Evolutionary conservation across 1,284 basidiomycete species (phyloP).

Genomic region (Spongispora temasekensis): DNA sequence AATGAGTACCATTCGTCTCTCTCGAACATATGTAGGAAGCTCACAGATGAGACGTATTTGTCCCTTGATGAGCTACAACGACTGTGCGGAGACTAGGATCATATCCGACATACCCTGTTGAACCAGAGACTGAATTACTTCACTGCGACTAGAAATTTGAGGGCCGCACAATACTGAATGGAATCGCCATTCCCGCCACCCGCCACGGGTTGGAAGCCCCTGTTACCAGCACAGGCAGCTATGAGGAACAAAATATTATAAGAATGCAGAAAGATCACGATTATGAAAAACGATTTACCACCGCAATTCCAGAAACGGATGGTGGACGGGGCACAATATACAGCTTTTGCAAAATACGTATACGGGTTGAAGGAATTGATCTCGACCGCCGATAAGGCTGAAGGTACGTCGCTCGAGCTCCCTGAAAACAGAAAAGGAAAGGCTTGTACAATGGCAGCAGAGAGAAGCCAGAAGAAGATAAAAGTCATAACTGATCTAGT

Average conservation of each 20-base stretch:
- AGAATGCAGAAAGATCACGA: background rate
- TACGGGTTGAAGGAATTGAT: conserved; percentile 53
- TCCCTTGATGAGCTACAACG: conserved; percentile 40
- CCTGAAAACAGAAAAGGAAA: conserved; percentile 25
- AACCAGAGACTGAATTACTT: too few species aligned
- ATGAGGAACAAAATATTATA: too few species aligned
- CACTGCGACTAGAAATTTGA: background rate
- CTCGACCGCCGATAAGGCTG: conserved; percentile 41
- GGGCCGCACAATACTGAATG: conserved; percentile 49
- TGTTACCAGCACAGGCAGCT: conserved; percentile 56
- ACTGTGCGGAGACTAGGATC: conserved; percentile 29
- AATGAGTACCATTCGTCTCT: background rate
- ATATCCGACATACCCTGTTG: conserved; percentile 40
- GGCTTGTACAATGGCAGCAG: conserved; percentile 16
- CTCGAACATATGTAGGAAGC: background rate
- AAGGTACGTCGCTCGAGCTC: conserved; percentile 32
- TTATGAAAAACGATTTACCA: conserved; percentile 33
- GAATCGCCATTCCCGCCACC: conserved; percentile 57
- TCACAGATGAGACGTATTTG: conserved; percentile 29
- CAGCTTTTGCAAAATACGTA: conserved; percentile 55
- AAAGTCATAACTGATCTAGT: conserved; percentile 12
- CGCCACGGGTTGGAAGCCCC: conserved; percentile 55
- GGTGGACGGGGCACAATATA: conserved; percentile 48
- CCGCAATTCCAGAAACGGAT: conserved; percentile 62
- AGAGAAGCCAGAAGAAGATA: conserved; percentile 15